phyloP scores from a whole-genome alignment of 2,329 filamentous ascomycete genomes.

The Cyphellophora europaea region DNA sequence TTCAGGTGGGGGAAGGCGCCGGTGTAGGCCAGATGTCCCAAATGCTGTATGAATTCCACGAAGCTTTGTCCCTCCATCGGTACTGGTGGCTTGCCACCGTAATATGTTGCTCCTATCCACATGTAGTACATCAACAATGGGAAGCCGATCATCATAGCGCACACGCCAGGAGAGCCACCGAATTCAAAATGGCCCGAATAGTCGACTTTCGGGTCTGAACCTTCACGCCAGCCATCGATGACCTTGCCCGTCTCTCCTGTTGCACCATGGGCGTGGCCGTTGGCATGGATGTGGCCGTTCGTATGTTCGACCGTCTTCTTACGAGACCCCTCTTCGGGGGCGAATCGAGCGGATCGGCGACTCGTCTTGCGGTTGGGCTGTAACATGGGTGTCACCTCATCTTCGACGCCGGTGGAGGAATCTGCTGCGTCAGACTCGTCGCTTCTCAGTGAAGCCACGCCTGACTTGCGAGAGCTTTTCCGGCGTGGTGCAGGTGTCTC shows the following conservation, averaged over 20 bases:
- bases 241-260: slow-evolving; percentile 16
- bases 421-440: slow-evolving; percentile 14
- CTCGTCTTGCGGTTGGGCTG: slow-evolving; percentile 3
- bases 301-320: slow-evolving; percentile 5
- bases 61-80: slow-evolving; percentile 58
- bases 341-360: background rate
- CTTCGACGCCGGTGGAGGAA: slow-evolving; percentile 5
- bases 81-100: slow-evolving; percentile 70
- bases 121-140: slow-evolving; percentile 98
- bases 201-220: slow-evolving; percentile 33
- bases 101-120: slow-evolving; percentile 94
- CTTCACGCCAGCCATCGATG: slow-evolving; percentile 32
- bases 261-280: slow-evolving; percentile 11
- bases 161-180: slow-evolving; percentile 72
- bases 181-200: slow-evolving; percentile 62
- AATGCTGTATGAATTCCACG: slow-evolving; percentile 60
- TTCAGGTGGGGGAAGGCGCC: slow-evolving; percentile 73
- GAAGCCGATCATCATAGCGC: slow-evolving; percentile 82
- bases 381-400: slow-evolving; percentile 2
- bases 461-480: slow-evolving; percentile 13
- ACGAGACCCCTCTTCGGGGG: too few relatives aligned
- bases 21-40: slow-evolving; percentile 66
- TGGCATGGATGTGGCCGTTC: slow-evolving; percentile 9
- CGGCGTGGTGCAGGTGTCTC: slow-evolving; percentile 34
- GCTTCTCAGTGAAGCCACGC: slow-evolving; percentile 1